Evolutionary conservation across 2,329 filamentous ascomycete genomes (phyloP), one percentile per base, ranked within the genome.

Genomic region (Epichloe glyceriae): DNA sequence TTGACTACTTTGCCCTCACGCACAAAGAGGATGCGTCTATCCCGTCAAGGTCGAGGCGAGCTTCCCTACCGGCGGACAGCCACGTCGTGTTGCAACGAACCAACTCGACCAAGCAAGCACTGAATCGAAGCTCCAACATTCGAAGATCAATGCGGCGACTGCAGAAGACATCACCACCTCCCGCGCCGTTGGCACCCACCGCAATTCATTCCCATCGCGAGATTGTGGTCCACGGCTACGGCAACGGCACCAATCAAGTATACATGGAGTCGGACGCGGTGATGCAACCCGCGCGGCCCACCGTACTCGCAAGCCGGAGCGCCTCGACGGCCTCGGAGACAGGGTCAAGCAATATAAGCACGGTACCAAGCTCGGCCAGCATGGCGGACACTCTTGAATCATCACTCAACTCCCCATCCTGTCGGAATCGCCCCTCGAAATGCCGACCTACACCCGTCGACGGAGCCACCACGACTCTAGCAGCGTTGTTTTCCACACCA

Each of bases 211-310:
- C 61, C 0, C 72, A 73, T 52, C 72, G 74, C 49, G 76, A 80
- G 57, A 78, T 78, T 30, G 63, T 78, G 0, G 68, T 78, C 6
- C 67, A 72, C 4, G 73, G 74, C 0, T 78, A 79, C 52, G 76
- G 75, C 10, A 78, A 79, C 46, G 74, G 74, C 1, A 75, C 70
- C 2, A 73, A 74, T 37, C 56, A 63, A 2, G 67, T 69, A 4
- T 63, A 54, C 20, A 42, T 64, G 5, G 60, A 60, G 4, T 35
- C 52, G 11, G 19, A 34, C 14, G 50, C 56, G 0, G 45, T 44
- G 12, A 19, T 42, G 8, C 49, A 48, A 30, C 40, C 33, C 46
- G 45, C 50, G 20, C 53, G 54, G 14, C 50, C 51, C 7, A n/a
- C 52, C 11, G 50, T 52, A 12, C 56, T 56, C 52, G 57, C 58